Evolutionary conservation across 2,329 filamentous ascomycete species (phyloP).

Genomic region (Botryotinia globosa): DNA sequence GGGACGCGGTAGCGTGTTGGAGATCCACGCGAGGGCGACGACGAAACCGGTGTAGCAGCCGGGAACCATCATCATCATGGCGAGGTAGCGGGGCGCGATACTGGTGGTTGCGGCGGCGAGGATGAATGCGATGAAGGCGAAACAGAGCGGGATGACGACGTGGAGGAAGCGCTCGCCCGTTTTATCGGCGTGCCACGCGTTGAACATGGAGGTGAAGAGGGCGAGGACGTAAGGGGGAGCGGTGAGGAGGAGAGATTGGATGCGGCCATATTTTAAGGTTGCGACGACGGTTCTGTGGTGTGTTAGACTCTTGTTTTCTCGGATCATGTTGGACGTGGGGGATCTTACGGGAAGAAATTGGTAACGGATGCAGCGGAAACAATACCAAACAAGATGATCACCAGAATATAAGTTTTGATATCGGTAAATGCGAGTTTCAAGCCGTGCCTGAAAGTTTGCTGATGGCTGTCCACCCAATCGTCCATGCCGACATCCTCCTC

Average conservation of each 20-base stretch:
- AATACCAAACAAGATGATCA: slow-evolving; percentile 51
- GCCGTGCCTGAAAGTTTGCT: slow-evolving; percentile 42
- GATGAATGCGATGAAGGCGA: slow-evolving; percentile 64
- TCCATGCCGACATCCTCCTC: slow-evolving; percentile 55
- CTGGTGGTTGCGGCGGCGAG: slow-evolving; percentile 61
- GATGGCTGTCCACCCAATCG: slow-evolving; percentile 21
- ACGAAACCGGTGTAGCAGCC: slow-evolving; percentile 66
- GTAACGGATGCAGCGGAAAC: slow-evolving; percentile 58
- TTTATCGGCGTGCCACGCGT: slow-evolving; percentile 68
- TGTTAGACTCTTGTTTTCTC: slow-evolving; percentile 35
- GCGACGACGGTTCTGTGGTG: slow-evolving; percentile 57
- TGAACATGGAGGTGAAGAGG: slow-evolving; percentile 59
- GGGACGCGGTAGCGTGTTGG: slow-evolving; percentile 70
- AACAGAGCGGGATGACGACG: slow-evolving; percentile 57
- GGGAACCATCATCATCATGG: slow-evolving; percentile 70
- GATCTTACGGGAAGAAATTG: slow-evolving; percentile 59
- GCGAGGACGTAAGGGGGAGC: slow-evolving; percentile 64
- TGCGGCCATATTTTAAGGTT: slow-evolving; percentile 61
- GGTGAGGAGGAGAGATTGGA: slow-evolving; percentile 60
- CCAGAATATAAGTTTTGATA: slow-evolving; percentile 44
- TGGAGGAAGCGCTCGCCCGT: slow-evolving; percentile 71
- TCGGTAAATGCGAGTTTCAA: slow-evolving; percentile 52
- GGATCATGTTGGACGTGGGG: slow-evolving; percentile 38
- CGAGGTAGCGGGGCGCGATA: slow-evolving; percentile 61
- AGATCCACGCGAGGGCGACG: slow-evolving; percentile 70